Evolutionary conservation across 2,329 filamentous ascomycete genomes (phyloP).

Genomic region (Boeremia lycopersici): DNA sequence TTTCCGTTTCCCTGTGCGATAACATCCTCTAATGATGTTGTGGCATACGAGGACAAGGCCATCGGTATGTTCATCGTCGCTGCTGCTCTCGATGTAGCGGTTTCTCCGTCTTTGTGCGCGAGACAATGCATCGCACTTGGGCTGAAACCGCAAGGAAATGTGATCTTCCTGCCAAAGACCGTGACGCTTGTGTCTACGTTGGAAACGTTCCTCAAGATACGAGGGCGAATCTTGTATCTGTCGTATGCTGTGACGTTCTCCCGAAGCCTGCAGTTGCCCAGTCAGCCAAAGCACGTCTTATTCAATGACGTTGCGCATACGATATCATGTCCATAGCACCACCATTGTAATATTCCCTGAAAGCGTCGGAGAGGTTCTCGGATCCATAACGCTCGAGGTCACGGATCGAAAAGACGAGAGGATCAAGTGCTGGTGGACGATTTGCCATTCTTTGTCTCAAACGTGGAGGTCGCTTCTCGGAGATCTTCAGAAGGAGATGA

Average conservation of each 20-base stretch:
- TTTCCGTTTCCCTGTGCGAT: slow-evolving; percentile 55
- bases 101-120: slow-evolving; percentile 68
- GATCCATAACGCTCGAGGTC: slow-evolving; percentile 46
- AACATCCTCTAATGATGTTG: slow-evolving; percentile 68
- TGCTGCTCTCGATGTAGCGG: slow-evolving; percentile 64
- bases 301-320: neutral
- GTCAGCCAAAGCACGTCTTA: neutral
- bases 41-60: slow-evolving; percentile 61
- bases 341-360: slow-evolving; percentile 53
- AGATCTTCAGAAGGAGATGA: too few species aligned
- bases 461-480: neutral
- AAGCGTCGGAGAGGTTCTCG: slow-evolving; percentile 49
- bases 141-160: slow-evolving; percentile 46
- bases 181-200: slow-evolving; percentile 24
- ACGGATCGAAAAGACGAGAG: slow-evolving; percentile 24
- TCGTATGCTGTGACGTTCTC: slow-evolving; percentile 44
- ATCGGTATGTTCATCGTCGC: slow-evolving; percentile 65
- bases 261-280: slow-evolving; percentile 45
- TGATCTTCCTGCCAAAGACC: slow-evolving; percentile 42
- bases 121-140: slow-evolving; percentile 70
- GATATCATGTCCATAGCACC: slow-evolving; percentile 24
- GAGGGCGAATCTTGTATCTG: slow-evolving; percentile 38
- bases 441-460: slow-evolving; percentile 20
- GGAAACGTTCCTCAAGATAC: slow-evolving; percentile 42
- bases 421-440: slow-evolving; percentile 23